Evolutionary conservation across 345 rosid species (phyloP).

Genomic region (Syzygium aqueum): DNA sequence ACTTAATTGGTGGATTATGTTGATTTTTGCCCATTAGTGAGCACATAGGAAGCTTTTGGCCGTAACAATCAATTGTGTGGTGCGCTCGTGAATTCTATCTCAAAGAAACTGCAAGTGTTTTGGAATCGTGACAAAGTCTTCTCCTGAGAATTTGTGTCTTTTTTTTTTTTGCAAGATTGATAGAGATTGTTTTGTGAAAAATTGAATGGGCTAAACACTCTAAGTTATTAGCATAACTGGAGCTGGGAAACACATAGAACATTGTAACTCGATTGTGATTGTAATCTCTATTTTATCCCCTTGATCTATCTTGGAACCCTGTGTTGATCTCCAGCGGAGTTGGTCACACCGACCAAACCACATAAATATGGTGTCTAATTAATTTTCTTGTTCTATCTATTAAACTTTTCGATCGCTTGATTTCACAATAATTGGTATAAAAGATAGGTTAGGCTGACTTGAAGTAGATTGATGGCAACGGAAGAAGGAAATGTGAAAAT

Average conservation of each 20-base stretch:
- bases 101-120: neutral
- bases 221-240: neutral
- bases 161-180: too few species aligned
- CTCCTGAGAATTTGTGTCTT: neutral
- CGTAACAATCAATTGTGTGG: neutral
- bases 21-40: neutral
- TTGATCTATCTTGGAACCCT: too few species aligned
- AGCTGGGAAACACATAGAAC: neutral
- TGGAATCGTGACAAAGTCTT: neutral
- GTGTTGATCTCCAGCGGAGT: too few species aligned
- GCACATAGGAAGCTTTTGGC: neutral
- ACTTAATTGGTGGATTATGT: neutral
- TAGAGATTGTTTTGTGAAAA: neutral
- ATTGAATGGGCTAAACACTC: neutral
- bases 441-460: too few species aligned
- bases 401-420: too few species aligned
- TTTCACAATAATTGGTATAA: too few species aligned
- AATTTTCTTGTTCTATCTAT: too few species aligned
- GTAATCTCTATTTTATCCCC: too few species aligned
- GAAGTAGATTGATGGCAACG: too few species aligned
- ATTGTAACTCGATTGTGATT: neutral
- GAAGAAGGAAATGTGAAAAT: too few species aligned
- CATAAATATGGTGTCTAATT: too few species aligned
- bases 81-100: neutral
- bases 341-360: too few species aligned